Base-by-base conservation (phyloP, 257 asterid species). In the Asclepias syriaca region DNA sequence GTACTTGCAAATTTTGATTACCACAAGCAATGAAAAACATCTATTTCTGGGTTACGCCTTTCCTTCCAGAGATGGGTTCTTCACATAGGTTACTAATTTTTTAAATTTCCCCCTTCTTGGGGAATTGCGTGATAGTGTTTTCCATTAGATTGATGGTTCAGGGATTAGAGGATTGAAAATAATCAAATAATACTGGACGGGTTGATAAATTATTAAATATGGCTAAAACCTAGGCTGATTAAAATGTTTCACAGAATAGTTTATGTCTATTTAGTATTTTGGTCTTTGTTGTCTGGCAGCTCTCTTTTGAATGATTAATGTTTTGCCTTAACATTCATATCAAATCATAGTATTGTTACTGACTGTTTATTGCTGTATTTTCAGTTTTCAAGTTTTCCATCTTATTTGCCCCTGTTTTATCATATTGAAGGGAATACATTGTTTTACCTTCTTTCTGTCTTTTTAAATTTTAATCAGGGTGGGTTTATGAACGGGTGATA, bases 1-100 rank as follows among this genome's bases (percentile, higher is more conserved):
- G 11, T 50, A 37, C 29, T 71, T 73, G 75, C 34, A 39, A 34
- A 51, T 59, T 59, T 70, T 76, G 68, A 73, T 63, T 58, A 71
- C 37, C 57, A n/a, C 13, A 67, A 15, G 16, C 14, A n/a, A 4
- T 6, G 29, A 61, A 19, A 39, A 34, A 5, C 9, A 61, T 6
- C 4, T 32, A 61, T 15, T 61, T 60, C 6, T 14, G 29, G 15
- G 3, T 13, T 15, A 29, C 3, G 9, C 68, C 5, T 64, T 37
- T 37, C 19, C 6, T 32, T 64, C 34, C n/a, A 34, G 37, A 0
- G 50, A 24, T 64, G 5, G 1, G 45, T 64, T 37, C 21, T 34
- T 48, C 27, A 27, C 21, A 5, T 9, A 14, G 68, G n/a, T 39
- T 18, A 19, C 27, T 64, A 24, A 13, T 64, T 64, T 61, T 59